A percentile compares a stretch with the other conserved stretches of the same genome.
Evolutionary conservation across 2,329 filamentous ascomycete genomes (phyloP).

Genomic region (Endoconidiophora laricicola): DNA sequence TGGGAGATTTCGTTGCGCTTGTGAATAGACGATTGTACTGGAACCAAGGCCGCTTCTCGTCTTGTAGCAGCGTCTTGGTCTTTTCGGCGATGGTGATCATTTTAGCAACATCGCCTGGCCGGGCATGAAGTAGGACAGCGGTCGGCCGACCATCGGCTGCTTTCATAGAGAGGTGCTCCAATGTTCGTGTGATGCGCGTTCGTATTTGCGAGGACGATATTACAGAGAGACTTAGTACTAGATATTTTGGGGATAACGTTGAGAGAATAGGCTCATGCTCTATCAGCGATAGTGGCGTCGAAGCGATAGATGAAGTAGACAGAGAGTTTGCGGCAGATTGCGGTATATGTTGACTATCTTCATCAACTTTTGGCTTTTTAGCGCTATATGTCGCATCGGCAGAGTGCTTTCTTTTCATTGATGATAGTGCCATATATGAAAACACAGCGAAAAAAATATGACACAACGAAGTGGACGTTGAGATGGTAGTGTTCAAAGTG

Average conservation of each 20-base stretch:
- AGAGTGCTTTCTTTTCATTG: constrained; percentile 7
- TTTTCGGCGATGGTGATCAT: constrained; percentile 53
- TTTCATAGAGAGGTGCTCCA: constrained; percentile 25
- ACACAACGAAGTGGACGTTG: too few relatives aligned
- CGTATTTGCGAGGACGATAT: constrained; percentile 44
- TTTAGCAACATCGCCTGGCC: constrained; percentile 39
- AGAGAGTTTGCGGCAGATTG: background rate
- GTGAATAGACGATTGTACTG: constrained; percentile 43
- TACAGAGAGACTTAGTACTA: constrained; percentile 35
- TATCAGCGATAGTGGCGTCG: constrained; percentile 1
- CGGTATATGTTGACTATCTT: background rate
- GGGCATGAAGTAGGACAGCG: constrained; percentile 34
- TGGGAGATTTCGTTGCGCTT: constrained; percentile 20
- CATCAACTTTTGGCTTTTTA: constrained; percentile 4
- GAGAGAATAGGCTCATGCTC: constrained; percentile 1
- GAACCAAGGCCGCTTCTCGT: constrained; percentile 31
- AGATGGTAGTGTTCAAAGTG: too few relatives aligned
- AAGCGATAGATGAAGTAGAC: background rate
- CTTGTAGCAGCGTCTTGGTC: constrained; percentile 37
- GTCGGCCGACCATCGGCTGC: constrained; percentile 15
- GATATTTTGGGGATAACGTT: constrained; percentile 19
- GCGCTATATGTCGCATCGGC: background rate
- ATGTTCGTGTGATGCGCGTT: constrained; percentile 31
- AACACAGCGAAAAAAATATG: too few relatives aligned
- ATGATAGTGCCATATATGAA: background rate